Conservation (phyloP, 371 early-diverging fungal species). For the Mortierella sp. region DNA sequence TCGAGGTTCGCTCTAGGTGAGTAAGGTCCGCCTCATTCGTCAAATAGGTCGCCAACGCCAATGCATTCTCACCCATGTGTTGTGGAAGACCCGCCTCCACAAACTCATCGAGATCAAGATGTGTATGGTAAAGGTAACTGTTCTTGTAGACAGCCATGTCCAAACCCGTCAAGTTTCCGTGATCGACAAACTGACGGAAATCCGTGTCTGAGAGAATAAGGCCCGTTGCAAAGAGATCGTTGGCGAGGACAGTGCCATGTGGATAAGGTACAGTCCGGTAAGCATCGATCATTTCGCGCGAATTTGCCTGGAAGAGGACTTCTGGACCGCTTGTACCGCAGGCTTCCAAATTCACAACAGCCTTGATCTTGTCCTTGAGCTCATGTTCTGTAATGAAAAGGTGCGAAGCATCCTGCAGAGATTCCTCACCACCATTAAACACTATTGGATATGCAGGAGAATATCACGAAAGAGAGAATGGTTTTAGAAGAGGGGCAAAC, state of each 20-base stretch:
- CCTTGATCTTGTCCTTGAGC: constrained; percentile 66
- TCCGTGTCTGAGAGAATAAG: constrained; percentile 81
- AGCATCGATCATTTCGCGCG: constrained; percentile 75
- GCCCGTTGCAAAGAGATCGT: constrained; percentile 81
- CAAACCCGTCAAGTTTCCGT: constrained; percentile 72
- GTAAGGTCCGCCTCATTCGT: constrained; percentile 61
- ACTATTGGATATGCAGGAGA: constrained; percentile 51
- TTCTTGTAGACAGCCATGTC: constrained; percentile 83
- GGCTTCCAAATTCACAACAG: constrained; percentile 80
- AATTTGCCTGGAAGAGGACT: constrained; percentile 82
- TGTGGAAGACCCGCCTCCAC: constrained; percentile 75
- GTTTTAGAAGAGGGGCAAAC: too few relatives aligned
- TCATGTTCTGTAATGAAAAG: constrained; percentile 77
- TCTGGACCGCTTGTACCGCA: constrained; percentile 78
- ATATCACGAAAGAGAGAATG: too few relatives aligned
- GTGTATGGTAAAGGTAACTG: constrained; percentile 79
- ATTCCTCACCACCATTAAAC: constrained; percentile 87
- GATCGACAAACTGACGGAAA: constrained; percentile 78
- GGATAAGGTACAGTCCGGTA: constrained; percentile 76
- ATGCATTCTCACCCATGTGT: constrained; percentile 76
- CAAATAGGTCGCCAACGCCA: constrained; percentile 68
- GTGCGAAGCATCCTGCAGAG: constrained; percentile 81
- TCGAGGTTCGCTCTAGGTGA: constrained; percentile 60
- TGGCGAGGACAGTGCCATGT: constrained; percentile 80
- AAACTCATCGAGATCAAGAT: constrained; percentile 68